Conservation (phyloP, 371 early-diverging fungal species). For the Syncephalis fuscata region DNA sequence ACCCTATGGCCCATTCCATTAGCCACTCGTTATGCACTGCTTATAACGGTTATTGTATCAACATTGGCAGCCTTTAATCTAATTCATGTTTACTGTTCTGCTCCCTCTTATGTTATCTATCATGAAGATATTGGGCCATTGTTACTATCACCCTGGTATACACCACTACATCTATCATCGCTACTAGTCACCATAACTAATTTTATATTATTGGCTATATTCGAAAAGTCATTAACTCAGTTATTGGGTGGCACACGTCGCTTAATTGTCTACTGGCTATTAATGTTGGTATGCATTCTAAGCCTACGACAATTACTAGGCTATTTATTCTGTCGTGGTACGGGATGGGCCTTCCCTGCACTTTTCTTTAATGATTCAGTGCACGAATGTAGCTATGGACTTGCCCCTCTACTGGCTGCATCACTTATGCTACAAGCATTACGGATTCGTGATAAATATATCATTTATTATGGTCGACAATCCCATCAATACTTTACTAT, state of each 20-base stretch:
- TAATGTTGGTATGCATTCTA: conserved; percentile 13
- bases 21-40: conserved; percentile 23
- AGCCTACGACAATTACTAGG: conserved; percentile 23
- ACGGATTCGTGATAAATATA: conserved; percentile 29
- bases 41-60: conserved; percentile 17
- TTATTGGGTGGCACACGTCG: conserved; percentile 24
- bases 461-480: conserved; percentile 20
- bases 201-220: conserved; percentile 23
- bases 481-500: conserved; percentile 17
- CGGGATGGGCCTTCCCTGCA: conserved; percentile 32
- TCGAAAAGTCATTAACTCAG: conserved; percentile 25
- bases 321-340: conserved; percentile 29
- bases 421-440: conserved; percentile 32
- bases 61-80: conserved; percentile 11
- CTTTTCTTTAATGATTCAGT: conserved; percentile 37
- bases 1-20: conserved; percentile 29
- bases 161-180: conserved; percentile 9
- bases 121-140: conserved; percentile 18
- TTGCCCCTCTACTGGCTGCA: conserved; percentile 34
- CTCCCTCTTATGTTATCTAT: conserved; percentile 25
- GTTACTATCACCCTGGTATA: conserved; percentile 22
- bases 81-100: conserved; percentile 17
- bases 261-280: conserved; percentile 15
- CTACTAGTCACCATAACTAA: conserved; percentile 21
- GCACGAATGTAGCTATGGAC: conserved; percentile 43